Evolutionary conservation across 2,329 filamentous ascomycete genomes (phyloP).

Genomic region (Ophiostoma australiae): DNA sequence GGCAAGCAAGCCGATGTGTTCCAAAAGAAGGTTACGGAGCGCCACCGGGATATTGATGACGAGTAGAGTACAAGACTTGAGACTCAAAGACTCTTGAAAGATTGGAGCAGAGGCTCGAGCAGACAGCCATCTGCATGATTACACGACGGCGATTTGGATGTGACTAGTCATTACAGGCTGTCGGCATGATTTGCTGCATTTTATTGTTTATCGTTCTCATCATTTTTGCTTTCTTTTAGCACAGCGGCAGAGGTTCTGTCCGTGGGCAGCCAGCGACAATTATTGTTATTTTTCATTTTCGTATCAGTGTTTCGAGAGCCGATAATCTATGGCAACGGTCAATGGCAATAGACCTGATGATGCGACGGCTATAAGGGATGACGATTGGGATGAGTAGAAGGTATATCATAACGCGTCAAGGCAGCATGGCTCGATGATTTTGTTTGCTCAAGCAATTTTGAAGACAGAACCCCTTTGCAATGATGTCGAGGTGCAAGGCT

Average conservation of each 20-base stretch:
- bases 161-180: neutral
- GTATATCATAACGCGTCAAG: neutral
- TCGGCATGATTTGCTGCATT: slow-evolving; percentile 5
- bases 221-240: neutral
- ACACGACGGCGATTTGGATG: slow-evolving; percentile 7
- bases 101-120: neutral
- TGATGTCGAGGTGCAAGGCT: no score
- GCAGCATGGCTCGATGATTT: no score
- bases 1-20: slow-evolving; percentile 83
- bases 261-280: slow-evolving; percentile 3
- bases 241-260: neutral
- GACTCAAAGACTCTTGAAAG: neutral
- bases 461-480: neutral
- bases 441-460: neutral
- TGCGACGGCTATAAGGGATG: no score
- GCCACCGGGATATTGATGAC: slow-evolving; percentile 61
- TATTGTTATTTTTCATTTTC: neutral
- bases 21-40: slow-evolving; percentile 65
- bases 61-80: slow-evolving; percentile 39
- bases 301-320: no score
- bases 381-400: no score
- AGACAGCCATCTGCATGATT: neutral
- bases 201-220: neutral
- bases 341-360: no score
- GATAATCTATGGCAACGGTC: no score